Base-by-base conservation (phyloP, 2,329 filamentous ascomycete genomes). In the Exophiala sp. region DNA sequence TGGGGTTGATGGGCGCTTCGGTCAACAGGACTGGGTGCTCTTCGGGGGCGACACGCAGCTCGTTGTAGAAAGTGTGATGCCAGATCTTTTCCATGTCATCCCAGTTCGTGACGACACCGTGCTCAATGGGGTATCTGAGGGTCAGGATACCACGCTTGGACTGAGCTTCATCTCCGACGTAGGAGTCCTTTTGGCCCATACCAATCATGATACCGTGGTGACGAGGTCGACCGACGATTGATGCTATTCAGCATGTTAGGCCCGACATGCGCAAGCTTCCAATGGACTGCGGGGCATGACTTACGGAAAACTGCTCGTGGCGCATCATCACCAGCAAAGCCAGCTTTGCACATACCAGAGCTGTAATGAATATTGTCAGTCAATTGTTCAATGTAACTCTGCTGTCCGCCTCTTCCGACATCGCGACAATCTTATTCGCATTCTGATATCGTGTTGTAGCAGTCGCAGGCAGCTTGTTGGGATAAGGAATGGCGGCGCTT, bases 161-260 rank as follows among this genome's bases (percentile, higher is more conserved):
- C 84, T 99, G 94, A 81, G 94, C 94, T 85, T 99, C 94, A 81
- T 99, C 94, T 85, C 94, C 94, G 70, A 99, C 94, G 75, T 99
- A 99, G 63, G 94, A 97, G 85, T 99, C 94, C 84, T 99, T 99
- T 82, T 97, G 94, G 71, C 94, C 94, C 94, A 99, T 99, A 86
- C 94, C 94, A 78, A 99, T 97, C 94, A 99, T 99, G 84, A 99
- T 97, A 86, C 92, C 94, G 94, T 97, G 94, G 78, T 99, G 94
- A 81, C 94, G 94, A 80, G 94, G 94, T 79, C 94, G 91, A 78
- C 94, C 94, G 81, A 99, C 94, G 79, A 99, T 99, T 76, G 94
- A 99, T 72, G 94, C 92, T 97, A 71, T 65, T 10, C 11, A 18
- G 32, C 20, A 3, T 21, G 47, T 59, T 32, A 60, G 38, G 47